Conservation (phyloP, 2,329 filamentous ascomycete genomes). For the Thielaviopsis punctulata region DNA sequence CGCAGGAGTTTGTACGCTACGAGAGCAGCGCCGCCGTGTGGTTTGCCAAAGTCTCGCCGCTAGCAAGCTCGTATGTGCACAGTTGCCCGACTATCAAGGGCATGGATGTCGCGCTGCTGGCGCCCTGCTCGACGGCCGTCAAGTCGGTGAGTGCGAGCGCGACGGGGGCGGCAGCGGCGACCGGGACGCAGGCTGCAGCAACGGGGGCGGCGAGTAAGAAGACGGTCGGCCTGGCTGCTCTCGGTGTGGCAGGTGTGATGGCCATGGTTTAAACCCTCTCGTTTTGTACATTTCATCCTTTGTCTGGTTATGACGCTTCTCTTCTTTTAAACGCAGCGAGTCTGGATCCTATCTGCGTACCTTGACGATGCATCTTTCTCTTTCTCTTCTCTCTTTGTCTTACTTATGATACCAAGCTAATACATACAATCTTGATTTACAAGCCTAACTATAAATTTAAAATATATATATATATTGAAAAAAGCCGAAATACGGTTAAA, state of each 20-base stretch:
- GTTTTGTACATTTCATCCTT: too few relatives aligned
- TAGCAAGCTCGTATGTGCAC: conserved; percentile 15
- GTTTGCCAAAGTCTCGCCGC: conserved; percentile 17
- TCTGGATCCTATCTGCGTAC: background rate
- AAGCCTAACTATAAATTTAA: background rate
- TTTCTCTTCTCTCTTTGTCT: background rate
- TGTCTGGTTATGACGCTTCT: too few relatives aligned
- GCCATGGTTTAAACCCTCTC: background rate
- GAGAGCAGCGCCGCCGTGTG: conserved; percentile 18
- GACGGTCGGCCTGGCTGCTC: background rate
- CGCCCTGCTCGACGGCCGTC: background rate
- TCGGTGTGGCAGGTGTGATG: background rate
- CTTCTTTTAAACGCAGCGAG: background rate
- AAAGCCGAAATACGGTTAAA: background rate
- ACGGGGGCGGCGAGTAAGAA: background rate
- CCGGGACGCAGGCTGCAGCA: background rate
- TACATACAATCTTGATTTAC: background rate
- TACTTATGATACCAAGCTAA: background rate
- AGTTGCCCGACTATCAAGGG: conserved; percentile 16
- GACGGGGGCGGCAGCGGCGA: conserved; percentile 1
- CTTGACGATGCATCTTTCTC: background rate
- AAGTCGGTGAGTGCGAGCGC: background rate
- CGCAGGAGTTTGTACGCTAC: conserved; percentile 19
- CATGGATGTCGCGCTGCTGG: background rate
- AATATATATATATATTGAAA: background rate